Base-by-base conservation (phyloP, 2,329 filamentous ascomycete species). In the Magnaporthiopsis incrustans region DNA sequence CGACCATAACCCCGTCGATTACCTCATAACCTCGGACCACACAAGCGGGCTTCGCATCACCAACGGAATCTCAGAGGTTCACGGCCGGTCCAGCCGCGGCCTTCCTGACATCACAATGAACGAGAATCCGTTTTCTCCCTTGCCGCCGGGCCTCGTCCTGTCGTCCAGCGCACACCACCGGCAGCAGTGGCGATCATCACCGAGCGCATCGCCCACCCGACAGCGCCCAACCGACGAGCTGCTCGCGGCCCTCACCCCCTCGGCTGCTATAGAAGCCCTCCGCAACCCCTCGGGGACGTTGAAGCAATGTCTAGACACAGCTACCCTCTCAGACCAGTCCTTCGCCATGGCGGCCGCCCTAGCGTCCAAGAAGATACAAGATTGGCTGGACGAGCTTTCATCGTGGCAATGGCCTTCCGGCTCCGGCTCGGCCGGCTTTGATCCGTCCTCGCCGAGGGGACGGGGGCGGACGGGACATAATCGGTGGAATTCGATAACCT, bases 321-420 rank as follows among this genome's bases (percentile, higher is more conserved):
- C 88, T 22, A 87, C 88, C 1, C 76, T 81, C 4, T 77, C 83
- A 30, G 89, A 94, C 74, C 85, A 88, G 69, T 86, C 89, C 22
- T 87, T 94, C 73, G 89, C 88, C 57, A 80, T 88, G 70, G 83
- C 85, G 67, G 87, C 89, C 58, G 90, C 90, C 57, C 75, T 87
- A 66, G 87, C 89, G 22, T 89, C 89, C 15, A 85, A 88, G 69
- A 86, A 84, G 67, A 85, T 95, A 67, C 83, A 88, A 73, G 82
- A 85, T 71, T 95, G 91, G 90, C 80, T 90, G 32, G 79, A 85
- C n/a, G 91, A 95, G 77, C 79, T 95, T 56, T 77, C 78, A 59
- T 72, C 76, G 59, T 87, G 85, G 86, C 74, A 78, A 1, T 87
- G 86, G 86, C 81, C 85, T 2, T 70, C 76, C 1, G 70, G 74